Evolutionary conservation across 306 rosid species (phyloP).

Genomic region (Dryas alaskensis): DNA sequence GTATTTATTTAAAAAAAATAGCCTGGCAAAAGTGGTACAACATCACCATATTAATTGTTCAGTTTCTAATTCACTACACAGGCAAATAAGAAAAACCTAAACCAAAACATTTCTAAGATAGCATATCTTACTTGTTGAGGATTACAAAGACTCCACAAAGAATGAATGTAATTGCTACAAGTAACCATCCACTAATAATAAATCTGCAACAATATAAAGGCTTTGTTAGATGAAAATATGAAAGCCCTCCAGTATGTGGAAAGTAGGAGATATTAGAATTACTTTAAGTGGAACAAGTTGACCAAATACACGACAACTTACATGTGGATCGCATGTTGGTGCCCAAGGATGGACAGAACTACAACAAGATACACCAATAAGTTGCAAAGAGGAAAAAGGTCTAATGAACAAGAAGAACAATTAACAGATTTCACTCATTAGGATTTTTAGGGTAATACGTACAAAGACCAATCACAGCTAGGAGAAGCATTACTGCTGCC

Average conservation of each 20-base stretch:
- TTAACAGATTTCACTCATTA: slow-evolving; percentile 6
- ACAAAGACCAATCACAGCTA: slow-evolving; percentile 84
- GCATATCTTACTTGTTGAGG: slow-evolving; percentile 69
- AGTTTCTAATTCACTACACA: neutral
- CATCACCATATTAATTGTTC: neutral
- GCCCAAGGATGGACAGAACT: slow-evolving; percentile 75
- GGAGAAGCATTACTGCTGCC: slow-evolving; percentile 80
- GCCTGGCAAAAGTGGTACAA: neutral
- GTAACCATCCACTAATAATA: slow-evolving; percentile 88
- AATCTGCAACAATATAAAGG: slow-evolving; percentile 62
- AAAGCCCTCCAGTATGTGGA: neutral
- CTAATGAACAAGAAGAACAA: neutral
- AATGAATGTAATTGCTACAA: slow-evolving; percentile 76
- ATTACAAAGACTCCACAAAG: slow-evolving; percentile 88
- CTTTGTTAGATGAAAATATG: slow-evolving; percentile 25
- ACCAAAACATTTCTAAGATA: neutral
- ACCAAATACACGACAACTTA: slow-evolving; percentile 38
- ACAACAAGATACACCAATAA: slow-evolving; percentile 35
- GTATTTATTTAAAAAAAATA: neutral
- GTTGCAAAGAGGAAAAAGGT: slow-evolving; percentile 21
- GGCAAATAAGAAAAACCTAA: neutral
- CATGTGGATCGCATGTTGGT: slow-evolving; percentile 89
- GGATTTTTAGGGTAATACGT: slow-evolving; percentile 27
- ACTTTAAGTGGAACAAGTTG: slow-evolving; percentile 1
- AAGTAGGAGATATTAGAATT: neutral